phyloP scores from a whole-genome alignment of 148 eudicot genomes.

The Heliosperma pusillum region DNA sequence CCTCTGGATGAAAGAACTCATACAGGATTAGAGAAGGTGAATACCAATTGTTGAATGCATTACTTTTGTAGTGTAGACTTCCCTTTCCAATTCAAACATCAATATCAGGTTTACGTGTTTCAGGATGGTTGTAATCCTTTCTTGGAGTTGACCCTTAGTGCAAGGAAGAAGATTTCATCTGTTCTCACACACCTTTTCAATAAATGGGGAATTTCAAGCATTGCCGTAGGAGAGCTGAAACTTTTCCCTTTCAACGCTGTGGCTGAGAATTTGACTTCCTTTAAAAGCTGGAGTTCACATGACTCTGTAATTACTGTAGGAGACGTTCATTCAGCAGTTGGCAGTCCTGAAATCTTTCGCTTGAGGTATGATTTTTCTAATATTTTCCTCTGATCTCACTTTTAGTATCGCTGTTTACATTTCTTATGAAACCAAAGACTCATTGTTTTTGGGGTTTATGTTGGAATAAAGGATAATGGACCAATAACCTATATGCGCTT shows the following conservation, averaged over 20 bases:
- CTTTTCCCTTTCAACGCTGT: constrained; percentile 51
- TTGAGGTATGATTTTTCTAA: constrained; percentile 48
- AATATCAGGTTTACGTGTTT: constrained; percentile 5
- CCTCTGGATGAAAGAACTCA: constrained; percentile 64
- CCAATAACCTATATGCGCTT: neutral
- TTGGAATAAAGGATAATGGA: neutral
- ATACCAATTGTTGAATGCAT: neutral
- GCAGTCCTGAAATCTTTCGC: constrained; percentile 60
- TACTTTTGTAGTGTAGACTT: neutral
- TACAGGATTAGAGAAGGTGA: constrained; percentile 63
- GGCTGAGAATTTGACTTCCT: constrained; percentile 30
- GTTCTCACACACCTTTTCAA: constrained; percentile 65
- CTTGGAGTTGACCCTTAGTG: constrained; percentile 74
- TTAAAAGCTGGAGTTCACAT: constrained; percentile 58
- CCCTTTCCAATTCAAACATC: neutral
- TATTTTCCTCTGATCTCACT: neutral
- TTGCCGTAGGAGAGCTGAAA: constrained; percentile 59
- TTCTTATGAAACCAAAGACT: neutral
- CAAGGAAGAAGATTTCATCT: constrained; percentile 79
- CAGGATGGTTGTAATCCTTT: constrained; percentile 88
- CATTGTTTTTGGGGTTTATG: neutral
- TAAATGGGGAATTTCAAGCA: constrained; percentile 67
- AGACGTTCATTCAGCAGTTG: constrained; percentile 62
- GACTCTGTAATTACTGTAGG: constrained; percentile 46
- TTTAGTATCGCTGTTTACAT: neutral